phyloP scores from a whole-genome alignment of 371 early-diverging fungal genomes.

The Apophysomyces trapeziformis region DNA sequence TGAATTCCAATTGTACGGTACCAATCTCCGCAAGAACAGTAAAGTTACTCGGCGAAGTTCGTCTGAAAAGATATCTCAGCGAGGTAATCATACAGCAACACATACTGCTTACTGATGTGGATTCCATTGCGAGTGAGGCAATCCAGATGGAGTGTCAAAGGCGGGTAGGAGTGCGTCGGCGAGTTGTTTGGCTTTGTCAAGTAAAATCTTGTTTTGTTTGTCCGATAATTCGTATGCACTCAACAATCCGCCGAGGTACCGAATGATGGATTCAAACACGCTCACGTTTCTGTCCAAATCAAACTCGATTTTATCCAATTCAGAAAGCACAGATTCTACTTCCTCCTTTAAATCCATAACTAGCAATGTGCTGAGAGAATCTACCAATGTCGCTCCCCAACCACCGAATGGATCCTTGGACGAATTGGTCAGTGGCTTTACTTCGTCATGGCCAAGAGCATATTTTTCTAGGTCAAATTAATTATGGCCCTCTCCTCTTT shows the following conservation, averaged over 20 bases:
- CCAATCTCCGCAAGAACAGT: slow-evolving; percentile 82
- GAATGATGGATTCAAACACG: slow-evolving; percentile 90
- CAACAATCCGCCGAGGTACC: slow-evolving; percentile 87
- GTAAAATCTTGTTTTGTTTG: slow-evolving; percentile 32
- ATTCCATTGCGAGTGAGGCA: slow-evolving; percentile 56
- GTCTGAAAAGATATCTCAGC: slow-evolving; percentile 15
- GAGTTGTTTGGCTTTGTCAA: slow-evolving; percentile 57
- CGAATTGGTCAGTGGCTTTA: slow-evolving; percentile 50
- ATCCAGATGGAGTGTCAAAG: slow-evolving; percentile 66
- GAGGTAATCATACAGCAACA: slow-evolving; percentile 20
- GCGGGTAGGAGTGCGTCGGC: slow-evolving; percentile 58
- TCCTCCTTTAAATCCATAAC: slow-evolving; percentile 80
- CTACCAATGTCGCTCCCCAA: slow-evolving; percentile 79
- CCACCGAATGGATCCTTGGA: slow-evolving; percentile 72
- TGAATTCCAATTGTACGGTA: slow-evolving; percentile 87
- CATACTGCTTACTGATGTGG: slow-evolving; percentile 30
- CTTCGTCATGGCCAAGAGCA: slow-evolving; percentile 64
- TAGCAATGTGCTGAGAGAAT: slow-evolving; percentile 79
- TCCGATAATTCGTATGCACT: slow-evolving; percentile 77
- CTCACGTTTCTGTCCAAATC: slow-evolving; percentile 49
- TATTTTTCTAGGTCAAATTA: slow-evolving; percentile 32
- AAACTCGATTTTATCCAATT: slow-evolving; percentile 58
- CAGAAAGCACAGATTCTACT: slow-evolving; percentile 62
- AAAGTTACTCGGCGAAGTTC: slow-evolving; percentile 16
- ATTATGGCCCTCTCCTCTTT: neutral